Evolutionary conservation across 176 grass and related monocot genomes (phyloP).

Genomic region (Oryza meridionalis): DNA sequence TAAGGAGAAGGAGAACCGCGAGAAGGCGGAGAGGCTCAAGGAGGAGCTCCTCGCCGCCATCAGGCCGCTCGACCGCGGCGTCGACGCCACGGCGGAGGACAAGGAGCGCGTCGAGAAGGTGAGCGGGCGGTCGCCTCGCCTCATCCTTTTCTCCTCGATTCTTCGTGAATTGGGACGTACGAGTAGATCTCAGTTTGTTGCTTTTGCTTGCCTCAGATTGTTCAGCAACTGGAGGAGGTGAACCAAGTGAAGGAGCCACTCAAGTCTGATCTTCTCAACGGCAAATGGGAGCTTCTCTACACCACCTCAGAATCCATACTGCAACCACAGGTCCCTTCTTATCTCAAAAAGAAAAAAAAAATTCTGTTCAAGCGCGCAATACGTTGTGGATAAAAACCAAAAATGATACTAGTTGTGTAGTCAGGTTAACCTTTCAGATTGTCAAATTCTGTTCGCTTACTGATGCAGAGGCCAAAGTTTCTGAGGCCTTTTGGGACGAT

Average conservation of each 20-base stretch:
- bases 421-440: neutral
- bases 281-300: constrained; percentile 93
- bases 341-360: neutral
- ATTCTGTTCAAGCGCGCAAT: neutral
- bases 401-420: neutral
- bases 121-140: neutral
- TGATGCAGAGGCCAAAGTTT: constrained; percentile 83
- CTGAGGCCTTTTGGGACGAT: constrained; percentile 83
- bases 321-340: constrained; percentile 61
- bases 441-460: neutral
- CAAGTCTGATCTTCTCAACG: constrained; percentile 87
- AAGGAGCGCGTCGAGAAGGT: constrained; percentile 74
- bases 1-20: constrained; percentile 38
- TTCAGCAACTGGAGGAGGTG: constrained; percentile 62
- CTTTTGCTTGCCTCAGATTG: constrained; percentile 51
- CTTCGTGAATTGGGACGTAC: neutral
- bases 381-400: neutral
- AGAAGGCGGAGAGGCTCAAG: constrained; percentile 65
- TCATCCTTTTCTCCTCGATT: neutral
- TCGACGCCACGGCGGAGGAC: constrained; percentile 63
- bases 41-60: constrained; percentile 77
- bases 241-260: constrained; percentile 76
- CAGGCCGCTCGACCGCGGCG: constrained; percentile 75
- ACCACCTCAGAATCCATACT: constrained; percentile 87
- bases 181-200: neutral